Conservation (phyloP, 2,329 filamentous ascomycete species). For the Aspergillus texensis region DNA sequence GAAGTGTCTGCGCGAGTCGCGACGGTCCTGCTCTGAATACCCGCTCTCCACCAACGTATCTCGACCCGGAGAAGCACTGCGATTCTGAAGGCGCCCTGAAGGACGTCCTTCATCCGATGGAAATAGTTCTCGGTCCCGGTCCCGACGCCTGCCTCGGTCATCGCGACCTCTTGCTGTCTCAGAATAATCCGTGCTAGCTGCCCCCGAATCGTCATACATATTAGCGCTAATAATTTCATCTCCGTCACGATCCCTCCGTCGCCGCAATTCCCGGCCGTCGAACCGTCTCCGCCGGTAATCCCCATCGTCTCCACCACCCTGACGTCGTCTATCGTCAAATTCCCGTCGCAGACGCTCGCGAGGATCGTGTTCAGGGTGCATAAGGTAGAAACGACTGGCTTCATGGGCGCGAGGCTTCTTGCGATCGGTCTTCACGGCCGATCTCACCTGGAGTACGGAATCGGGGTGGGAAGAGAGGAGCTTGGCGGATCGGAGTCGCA, state of each 20-base stretch:
- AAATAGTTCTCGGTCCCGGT: slow-evolving; percentile 41
- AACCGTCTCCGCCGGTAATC: slow-evolving; percentile 58
- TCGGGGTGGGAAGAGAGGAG: slow-evolving; percentile 69
- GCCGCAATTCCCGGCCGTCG: slow-evolving; percentile 59
- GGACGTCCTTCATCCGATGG: slow-evolving; percentile 35
- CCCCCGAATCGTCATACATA: slow-evolving; percentile 76
- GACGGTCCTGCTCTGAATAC: slow-evolving; percentile 37
- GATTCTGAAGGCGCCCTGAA: slow-evolving; percentile 57
- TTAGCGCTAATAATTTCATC: slow-evolving; percentile 69
- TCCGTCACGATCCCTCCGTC: slow-evolving; percentile 50
- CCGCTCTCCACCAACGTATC: slow-evolving; percentile 49
- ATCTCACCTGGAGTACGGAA: slow-evolving; percentile 69
- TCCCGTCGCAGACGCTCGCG: slow-evolving; percentile 68
- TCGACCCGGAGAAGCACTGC: slow-evolving; percentile 64
- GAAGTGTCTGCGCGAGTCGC: slow-evolving; percentile 43
- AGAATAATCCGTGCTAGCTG: slow-evolving; percentile 29
- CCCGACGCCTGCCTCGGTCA: slow-evolving; percentile 32
- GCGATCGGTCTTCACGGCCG: slow-evolving; percentile 73
- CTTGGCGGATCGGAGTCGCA: slow-evolving; percentile 72
- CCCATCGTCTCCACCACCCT: slow-evolving; percentile 41
- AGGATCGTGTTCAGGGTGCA: slow-evolving; percentile 87
- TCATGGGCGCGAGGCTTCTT: slow-evolving; percentile 79
- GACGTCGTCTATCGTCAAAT: slow-evolving; percentile 48
- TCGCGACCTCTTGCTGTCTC: slow-evolving; percentile 33
- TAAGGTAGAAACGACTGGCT: slow-evolving; percentile 86